Evolutionary conservation across 305 asterid genomes (phyloP), one percentile per base, ranked within the genome.

Genomic region (Andrographis paniculata): DNA sequence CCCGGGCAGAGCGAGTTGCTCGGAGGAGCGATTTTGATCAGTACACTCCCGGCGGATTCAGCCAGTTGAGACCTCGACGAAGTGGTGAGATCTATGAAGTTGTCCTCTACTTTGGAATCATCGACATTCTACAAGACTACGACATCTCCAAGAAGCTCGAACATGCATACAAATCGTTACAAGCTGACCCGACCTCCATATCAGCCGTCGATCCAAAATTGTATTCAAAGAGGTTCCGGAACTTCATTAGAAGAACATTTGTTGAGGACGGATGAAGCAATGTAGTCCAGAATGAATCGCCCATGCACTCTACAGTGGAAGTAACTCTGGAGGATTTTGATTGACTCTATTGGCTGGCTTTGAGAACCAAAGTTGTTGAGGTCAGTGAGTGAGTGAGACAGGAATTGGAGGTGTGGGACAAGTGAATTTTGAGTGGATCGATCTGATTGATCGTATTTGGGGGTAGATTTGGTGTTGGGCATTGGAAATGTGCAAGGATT

Each of bases 201-300:
- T 92, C 99, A 41, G 99, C 94, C 11, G 99, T 92, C 1, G 99
- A 92, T 31, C 99, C 99, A 0, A 92, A 87, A 62, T 66, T 72
- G 17, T 92, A 92, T 52, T 84, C 99, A 4, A 84, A 72, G 70
- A 77, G 99, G 58, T 92, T 87, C 37, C 93, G 84, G 4, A 93
- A 92, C 55, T 92, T 87, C 59, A 72, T 84, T 17, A 86, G 97
- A 39, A 78, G 94, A 64, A 74, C 56, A 52, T 92, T 92, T 41
- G 42, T 71, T 0, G 97, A 84, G 65, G 97, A 92, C 51, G 41
- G 93, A 66, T 92, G 37, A 31, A 4, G 8, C 30, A 24, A n/a
- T n/a, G n/a, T n/a, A n/a, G n/a, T n/a, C n/a, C n/a, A n/a, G n/a
- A n/a, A n/a, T n/a, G n/a, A n/a, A n/a, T n/a, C n/a, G n/a, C n/a